Percentiles rank a stretch among this genome's conserved stretches.
Conservation (phyloP, 768 basidiomycete species). For the Termitomyces sp. region DNA sequence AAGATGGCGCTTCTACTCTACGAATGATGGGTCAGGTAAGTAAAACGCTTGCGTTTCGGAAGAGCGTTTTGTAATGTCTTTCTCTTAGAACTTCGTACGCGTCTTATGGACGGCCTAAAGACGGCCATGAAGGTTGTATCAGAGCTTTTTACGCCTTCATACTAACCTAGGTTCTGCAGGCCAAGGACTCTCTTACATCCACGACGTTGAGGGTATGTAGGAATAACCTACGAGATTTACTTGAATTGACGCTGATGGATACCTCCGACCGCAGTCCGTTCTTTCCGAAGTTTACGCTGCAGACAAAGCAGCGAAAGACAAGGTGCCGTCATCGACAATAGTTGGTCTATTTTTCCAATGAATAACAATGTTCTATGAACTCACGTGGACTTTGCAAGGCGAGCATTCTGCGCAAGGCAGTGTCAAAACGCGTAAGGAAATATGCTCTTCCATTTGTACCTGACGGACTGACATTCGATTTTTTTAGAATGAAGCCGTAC, state of each 20-base stretch:
- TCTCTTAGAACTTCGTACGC: constrained; percentile 47
- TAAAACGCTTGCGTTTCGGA: background rate
- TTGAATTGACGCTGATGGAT: background rate
- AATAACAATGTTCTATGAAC: background rate
- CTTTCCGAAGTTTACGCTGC: constrained; percentile 66
- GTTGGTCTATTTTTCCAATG: constrained; percentile 20
- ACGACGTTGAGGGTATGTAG: constrained; percentile 53
- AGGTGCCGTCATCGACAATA: constrained; percentile 45
- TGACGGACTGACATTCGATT: background rate
- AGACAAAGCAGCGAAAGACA: constrained; percentile 50
- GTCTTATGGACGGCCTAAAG: constrained; percentile 54
- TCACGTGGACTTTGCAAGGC: constrained; percentile 18
- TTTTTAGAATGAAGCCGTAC: constrained; percentile 54
- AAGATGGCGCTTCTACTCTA: constrained; percentile 7
- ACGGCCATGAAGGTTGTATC: constrained; percentile 59
- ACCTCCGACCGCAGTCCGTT: constrained; percentile 43
- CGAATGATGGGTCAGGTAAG: constrained; percentile 7
- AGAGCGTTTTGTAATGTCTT: background rate
- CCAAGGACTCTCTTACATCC: constrained; percentile 51
- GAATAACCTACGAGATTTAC: background rate
- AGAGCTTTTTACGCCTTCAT: background rate
- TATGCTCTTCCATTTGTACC: background rate
- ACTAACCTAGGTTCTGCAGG: constrained; percentile 31
- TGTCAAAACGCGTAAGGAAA: constrained; percentile 51
- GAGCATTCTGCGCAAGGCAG: constrained; percentile 55